Conservation (phyloP, 2,329 filamentous ascomycete genomes). For the Rhinocladiella mackenziei region DNA sequence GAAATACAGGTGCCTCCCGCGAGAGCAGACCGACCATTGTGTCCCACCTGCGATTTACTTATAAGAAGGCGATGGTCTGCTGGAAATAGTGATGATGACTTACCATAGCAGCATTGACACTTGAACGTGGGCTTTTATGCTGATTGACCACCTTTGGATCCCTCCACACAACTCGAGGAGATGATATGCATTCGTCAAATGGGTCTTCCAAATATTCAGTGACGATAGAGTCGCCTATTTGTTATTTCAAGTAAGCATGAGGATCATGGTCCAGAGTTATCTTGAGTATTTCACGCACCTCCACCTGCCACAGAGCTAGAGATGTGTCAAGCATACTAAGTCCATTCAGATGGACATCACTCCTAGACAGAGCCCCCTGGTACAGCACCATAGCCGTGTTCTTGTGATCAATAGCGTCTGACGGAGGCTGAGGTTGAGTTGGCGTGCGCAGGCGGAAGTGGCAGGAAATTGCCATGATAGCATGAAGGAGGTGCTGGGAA, state of each 20-base stretch:
- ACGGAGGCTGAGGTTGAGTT: constrained; percentile 2
- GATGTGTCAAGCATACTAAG: constrained; percentile 5
- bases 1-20: constrained; percentile 1
- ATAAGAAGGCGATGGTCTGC: neutral
- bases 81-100: neutral
- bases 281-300: neutral
- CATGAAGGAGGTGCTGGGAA: constrained; percentile 14
- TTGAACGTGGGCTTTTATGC: constrained; percentile 1
- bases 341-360: neutral
- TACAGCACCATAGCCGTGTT: constrained; percentile 11
- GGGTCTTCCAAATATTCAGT: neutral
- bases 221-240: constrained; percentile 3
- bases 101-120: constrained; percentile 7
- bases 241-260: too few species aligned
- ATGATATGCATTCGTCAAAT: neutral
- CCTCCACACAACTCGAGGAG: constrained; percentile 3
- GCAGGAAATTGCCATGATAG: constrained; percentile 14
- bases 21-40: constrained; percentile 9
- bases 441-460: constrained; percentile 9
- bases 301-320: neutral
- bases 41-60: constrained; percentile 10
- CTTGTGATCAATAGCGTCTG: constrained; percentile 9
- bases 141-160: neutral
- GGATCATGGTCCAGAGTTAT: neutral
- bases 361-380: constrained; percentile 2